Conservation (phyloP, 345 rosid genomes). For the Reutealis trisperma region DNA sequence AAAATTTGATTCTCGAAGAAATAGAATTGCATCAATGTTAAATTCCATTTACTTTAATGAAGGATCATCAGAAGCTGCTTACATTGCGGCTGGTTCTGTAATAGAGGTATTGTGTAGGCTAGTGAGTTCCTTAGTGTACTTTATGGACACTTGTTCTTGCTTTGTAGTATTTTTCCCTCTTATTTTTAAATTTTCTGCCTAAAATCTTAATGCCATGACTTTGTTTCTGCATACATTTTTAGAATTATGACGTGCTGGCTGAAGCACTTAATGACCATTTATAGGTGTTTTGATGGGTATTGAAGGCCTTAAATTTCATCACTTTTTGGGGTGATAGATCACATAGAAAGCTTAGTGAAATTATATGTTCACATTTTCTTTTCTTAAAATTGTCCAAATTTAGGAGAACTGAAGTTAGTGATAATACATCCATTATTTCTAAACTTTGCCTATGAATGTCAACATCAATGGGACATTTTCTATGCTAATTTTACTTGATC, state of each 20-base stretch:
- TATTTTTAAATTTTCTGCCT: too few species aligned
- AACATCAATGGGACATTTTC: not conserved
- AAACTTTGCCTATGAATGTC: not conserved
- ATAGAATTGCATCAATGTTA: slow-evolving; percentile 53
- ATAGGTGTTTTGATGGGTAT: not conserved
- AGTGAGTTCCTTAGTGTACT: not conserved
- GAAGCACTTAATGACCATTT: not conserved
- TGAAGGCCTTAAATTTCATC: not conserved
- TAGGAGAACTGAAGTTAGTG: not conserved
- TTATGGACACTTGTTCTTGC: not conserved
- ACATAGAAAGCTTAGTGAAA: not conserved
- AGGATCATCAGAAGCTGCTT: slow-evolving; percentile 85
- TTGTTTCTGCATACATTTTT: not conserved
- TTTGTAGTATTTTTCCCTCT: not conserved
- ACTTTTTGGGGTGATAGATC: not conserved
- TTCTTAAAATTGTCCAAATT: not conserved
- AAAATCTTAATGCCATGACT: not conserved
- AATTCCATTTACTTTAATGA: slow-evolving; percentile 82
- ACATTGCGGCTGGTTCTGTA: slow-evolving; percentile 87
- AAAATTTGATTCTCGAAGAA: slow-evolving; percentile 48
- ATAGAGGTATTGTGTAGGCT: slow-evolving; percentile 49
- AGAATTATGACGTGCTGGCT: not conserved
- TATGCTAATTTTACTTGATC: not conserved
- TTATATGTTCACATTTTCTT: not conserved
- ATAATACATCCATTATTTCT: not conserved